phyloP scores from a whole-genome alignment of 768 basidiomycete genomes.

The Chiua virens region DNA sequence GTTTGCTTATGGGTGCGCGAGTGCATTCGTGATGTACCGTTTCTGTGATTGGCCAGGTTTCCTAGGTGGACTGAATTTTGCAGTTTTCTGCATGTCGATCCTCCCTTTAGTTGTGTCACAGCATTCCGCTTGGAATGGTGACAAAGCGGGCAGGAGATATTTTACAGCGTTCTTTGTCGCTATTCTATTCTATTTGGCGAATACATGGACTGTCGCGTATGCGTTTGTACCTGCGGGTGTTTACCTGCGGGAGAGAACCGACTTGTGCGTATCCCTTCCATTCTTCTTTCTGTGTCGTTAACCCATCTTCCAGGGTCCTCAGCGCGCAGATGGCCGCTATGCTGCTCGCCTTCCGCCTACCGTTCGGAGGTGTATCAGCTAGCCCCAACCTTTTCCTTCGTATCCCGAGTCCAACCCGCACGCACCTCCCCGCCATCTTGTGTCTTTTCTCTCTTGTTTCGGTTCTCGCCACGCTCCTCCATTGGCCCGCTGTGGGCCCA shows the following conservation, averaged over 20 bases:
- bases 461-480: slow-evolving; percentile 53
- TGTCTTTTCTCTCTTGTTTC: slow-evolving; percentile 46
- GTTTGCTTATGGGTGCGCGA: slow-evolving; percentile 53
- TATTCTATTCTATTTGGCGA: slow-evolving; percentile 62
- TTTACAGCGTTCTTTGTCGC: slow-evolving; percentile 60
- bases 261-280: slow-evolving; percentile 48
- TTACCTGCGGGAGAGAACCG: slow-evolving; percentile 74
- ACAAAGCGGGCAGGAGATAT: slow-evolving; percentile 48
- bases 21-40: slow-evolving; percentile 55
- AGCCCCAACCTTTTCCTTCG: slow-evolving; percentile 1
- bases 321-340: slow-evolving; percentile 52
- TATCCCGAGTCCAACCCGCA: slow-evolving; percentile 20
- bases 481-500: slow-evolving; percentile 49
- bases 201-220: slow-evolving; percentile 85
- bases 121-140: slow-evolving; percentile 38
- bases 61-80: slow-evolving; percentile 58
- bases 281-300: background rate
- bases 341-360: slow-evolving; percentile 47
- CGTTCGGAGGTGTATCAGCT: slow-evolving; percentile 9
- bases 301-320: slow-evolving; percentile 44
- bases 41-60: slow-evolving; percentile 72
- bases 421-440: slow-evolving; percentile 36
- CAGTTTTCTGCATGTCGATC: slow-evolving; percentile 64
- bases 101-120: slow-evolving; percentile 53
- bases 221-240: slow-evolving; percentile 84